These are phyloP conservation scores for Pythium aphanidermatum DNA, from an alignment of 352 stramenopile genomes.

Conservation along the genomic window DNA sequence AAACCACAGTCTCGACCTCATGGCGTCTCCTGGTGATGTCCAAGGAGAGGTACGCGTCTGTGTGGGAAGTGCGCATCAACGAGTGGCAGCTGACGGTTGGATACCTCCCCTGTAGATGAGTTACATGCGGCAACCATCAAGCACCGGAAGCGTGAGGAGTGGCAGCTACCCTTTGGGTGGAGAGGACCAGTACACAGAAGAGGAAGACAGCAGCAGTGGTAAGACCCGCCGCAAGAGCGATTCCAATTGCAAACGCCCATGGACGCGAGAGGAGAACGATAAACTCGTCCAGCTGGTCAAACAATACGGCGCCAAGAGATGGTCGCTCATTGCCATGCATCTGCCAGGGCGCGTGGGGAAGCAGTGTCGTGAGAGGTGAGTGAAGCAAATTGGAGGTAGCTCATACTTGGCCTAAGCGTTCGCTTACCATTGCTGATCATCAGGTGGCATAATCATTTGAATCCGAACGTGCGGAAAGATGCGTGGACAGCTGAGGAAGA, in stretches of 20 bases:
- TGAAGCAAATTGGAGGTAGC: too few species aligned
- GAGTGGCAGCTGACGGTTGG: neutral
- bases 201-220: slow-evolving; percentile 45
- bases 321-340: slow-evolving; percentile 88
- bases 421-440: too few species aligned
- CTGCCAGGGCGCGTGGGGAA: slow-evolving; percentile 84
- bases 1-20: slow-evolving; percentile 28
- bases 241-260: slow-evolving; percentile 82
- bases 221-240: slow-evolving; percentile 51
- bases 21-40: slow-evolving; percentile 10
- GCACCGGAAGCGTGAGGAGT: too few species aligned
- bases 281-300: slow-evolving; percentile 86
- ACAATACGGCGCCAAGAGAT: slow-evolving; percentile 86
- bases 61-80: neutral
- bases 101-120: slow-evolving; percentile 17
- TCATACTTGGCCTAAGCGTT: too few species aligned
- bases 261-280: slow-evolving; percentile 86
- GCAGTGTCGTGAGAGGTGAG: slow-evolving; percentile 75
- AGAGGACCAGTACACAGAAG: slow-evolving; percentile 61
- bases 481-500: slow-evolving; percentile 89
- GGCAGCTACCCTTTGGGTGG: slow-evolving; percentile 11
- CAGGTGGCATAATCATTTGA: slow-evolving; percentile 90
- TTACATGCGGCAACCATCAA: slow-evolving; percentile 18
- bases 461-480: slow-evolving; percentile 83
- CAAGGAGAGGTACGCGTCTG: slow-evolving; percentile 6